Evolutionary conservation across 2,329 filamentous ascomycete species (phyloP), one percentile per base, ranked within the genome.

Genomic region (Delphinella strobiligena): DNA sequence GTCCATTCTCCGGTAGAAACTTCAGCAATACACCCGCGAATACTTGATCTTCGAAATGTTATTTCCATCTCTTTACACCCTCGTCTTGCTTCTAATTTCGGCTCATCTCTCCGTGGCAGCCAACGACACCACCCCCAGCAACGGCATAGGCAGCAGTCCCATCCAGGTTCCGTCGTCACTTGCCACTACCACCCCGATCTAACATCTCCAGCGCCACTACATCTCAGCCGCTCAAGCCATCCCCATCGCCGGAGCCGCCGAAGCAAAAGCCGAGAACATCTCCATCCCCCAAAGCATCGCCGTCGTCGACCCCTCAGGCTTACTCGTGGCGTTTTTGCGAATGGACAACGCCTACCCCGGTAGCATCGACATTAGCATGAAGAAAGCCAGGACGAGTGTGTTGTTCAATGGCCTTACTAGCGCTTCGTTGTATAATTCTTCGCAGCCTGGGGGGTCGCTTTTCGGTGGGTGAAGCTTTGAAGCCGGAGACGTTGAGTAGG

Each of bases 331-430:
- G 14, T 53, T 55, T 43, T 43, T 54, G 16, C 47, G 51, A n/a
- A 55, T 52, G 49, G 52, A 54, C 42, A 52, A 54, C 38, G 48
- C 52, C 17, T 54, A 45, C 38, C 48, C 53, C 18, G 48, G 43
- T 19, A 50, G 45, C 34, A 47, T 52, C 31, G 50, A 54, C 38
- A 53, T 55, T 37, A 46, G 41, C 29, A 52, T 49, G 33, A 54
- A 53, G 44, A 54, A 55, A 35, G 52, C 53, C 11, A 49, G 50
- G 37, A 54, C 51, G 1, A 49, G 50, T 5, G 47, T 47, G n/a
- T 42, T 49, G 17, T 54, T 53, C 48, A 54, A 54, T 27, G 53
- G 52, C 10, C 43, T 48, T 5, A 49, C 50, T 19, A 51, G 49
- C 9, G 47, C 45, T n/a, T 49, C 43, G 1, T 37, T 54, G 19